Conservation (phyloP, 495 filamentous ascomycete species). For the Aspergillus saccharolyticus region DNA sequence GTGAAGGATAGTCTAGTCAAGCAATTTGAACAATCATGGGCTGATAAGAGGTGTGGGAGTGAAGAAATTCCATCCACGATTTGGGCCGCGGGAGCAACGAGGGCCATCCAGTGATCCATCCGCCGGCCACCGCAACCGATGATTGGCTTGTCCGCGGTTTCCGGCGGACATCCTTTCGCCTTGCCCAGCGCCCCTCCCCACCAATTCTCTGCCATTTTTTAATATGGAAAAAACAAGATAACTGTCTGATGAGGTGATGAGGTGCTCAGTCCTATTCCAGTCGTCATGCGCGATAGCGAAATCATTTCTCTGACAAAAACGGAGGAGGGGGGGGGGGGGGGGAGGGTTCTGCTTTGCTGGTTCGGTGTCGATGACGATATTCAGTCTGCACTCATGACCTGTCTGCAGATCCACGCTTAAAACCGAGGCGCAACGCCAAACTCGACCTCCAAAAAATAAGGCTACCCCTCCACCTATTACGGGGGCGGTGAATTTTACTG, state of each 20-base stretch:
- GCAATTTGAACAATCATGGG: not conserved
- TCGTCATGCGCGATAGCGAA: not conserved
- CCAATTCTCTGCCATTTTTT: too few relatives aligned
- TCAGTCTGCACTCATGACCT: not conserved
- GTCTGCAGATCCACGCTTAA: not conserved
- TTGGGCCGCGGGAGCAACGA: not conserved
- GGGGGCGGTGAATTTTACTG: too few relatives aligned
- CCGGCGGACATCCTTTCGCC: too few relatives aligned
- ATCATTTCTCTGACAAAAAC: not conserved
- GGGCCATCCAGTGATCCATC: not conserved
- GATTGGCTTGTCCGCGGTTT: too few relatives aligned
- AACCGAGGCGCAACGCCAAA: not conserved
- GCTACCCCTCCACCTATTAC: too few relatives aligned
- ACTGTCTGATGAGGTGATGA: not conserved
- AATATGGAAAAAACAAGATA: too few relatives aligned
- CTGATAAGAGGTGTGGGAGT: not conserved
- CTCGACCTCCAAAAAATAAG: not conserved
- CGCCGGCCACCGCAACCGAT: not conserved
- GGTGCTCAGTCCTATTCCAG: not conserved
- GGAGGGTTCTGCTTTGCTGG: not conserved
- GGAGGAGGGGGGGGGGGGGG: too few relatives aligned
- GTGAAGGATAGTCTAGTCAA: not conserved
- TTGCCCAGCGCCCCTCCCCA: too few relatives aligned
- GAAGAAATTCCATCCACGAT: not conserved
- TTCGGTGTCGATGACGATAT: not conserved